These are phyloP conservation scores for Dissophora ornata DNA, from an alignment of 192 early-diverging fungal species.

Conservation along the genomic window DNA sequence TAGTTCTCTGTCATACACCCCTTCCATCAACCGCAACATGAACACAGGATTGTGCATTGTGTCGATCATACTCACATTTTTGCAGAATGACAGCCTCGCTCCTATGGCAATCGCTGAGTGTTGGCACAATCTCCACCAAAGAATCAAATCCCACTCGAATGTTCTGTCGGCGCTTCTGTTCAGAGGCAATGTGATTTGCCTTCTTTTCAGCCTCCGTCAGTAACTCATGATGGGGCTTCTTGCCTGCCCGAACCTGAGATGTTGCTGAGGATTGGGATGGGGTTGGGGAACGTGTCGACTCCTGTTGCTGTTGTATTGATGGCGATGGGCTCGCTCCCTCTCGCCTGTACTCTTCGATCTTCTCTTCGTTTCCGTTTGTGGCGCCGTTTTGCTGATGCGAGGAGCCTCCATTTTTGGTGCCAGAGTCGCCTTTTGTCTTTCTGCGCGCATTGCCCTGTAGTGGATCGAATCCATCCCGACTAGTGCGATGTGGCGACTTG, in stretches of 20 bases:
- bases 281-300: constrained; percentile 7
- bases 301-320: background rate
- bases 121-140: constrained; percentile 88
- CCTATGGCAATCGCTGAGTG: constrained; percentile 81
- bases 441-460: background rate
- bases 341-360: constrained; percentile 2
- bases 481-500: constrained; percentile 17
- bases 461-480: constrained; percentile 24
- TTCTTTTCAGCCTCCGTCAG: constrained; percentile 93
- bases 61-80: constrained; percentile 63
- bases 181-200: constrained; percentile 94
- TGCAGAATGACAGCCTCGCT: constrained; percentile 89
- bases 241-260: constrained; percentile 18
- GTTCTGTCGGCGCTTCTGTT: constrained; percentile 92
- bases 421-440: constrained; percentile 8
- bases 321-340: background rate
- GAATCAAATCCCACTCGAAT: constrained; percentile 92
- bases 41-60: no score
- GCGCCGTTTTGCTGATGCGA: constrained; percentile 1
- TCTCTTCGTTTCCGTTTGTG: constrained; percentile 8
- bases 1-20: no score
- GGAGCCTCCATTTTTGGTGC: background rate
- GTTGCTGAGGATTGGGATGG: background rate
- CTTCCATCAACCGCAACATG: no score
- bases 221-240: constrained; percentile 71